phyloP scores from a whole-genome alignment of 2,329 filamentous ascomycete species.

The Verticillium nonalfalfae region DNA sequence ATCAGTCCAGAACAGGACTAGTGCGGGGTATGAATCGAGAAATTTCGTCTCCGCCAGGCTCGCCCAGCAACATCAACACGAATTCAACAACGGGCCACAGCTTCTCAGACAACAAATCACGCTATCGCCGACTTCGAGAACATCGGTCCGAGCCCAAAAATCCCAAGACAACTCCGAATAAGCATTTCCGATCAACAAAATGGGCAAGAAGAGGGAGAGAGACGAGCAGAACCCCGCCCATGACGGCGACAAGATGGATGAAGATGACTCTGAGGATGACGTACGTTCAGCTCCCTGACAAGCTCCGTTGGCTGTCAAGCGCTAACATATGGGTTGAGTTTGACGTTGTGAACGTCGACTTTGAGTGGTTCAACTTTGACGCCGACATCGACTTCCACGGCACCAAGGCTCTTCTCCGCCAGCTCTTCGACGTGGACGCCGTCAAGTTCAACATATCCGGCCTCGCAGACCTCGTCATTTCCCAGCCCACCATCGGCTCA shows the following conservation, averaged over 20 bases:
- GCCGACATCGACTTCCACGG: conserved; percentile 90
- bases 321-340: conserved; percentile 29
- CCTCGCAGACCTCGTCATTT: conserved; percentile 78
- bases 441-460: conserved; percentile 81
- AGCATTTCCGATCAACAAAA: conserved; percentile 15
- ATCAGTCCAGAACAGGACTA: conserved; percentile 24
- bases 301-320: conserved; percentile 3
- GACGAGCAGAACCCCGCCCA: conserved; percentile 38
- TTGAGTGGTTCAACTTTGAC: conserved; percentile 98
- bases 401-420: conserved; percentile 80
- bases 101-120: background rate
- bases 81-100: background rate
- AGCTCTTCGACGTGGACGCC: conserved; percentile 86
- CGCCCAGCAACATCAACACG: background rate
- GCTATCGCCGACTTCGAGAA: background rate
- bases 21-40: conserved; percentile 28
- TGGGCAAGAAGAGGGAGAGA: conserved; percentile 46
- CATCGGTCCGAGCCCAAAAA: too few relatives aligned
- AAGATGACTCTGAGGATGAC: conserved; percentile 48
- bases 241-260: conserved; percentile 42
- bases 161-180: too few relatives aligned
- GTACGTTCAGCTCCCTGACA: conserved; percentile 22
- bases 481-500: conserved; percentile 81
- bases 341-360: conserved; percentile 90
- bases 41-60: conserved; percentile 1